phyloP scores from a whole-genome alignment of 306 rosid species.

The Rosa multiflora region DNA sequence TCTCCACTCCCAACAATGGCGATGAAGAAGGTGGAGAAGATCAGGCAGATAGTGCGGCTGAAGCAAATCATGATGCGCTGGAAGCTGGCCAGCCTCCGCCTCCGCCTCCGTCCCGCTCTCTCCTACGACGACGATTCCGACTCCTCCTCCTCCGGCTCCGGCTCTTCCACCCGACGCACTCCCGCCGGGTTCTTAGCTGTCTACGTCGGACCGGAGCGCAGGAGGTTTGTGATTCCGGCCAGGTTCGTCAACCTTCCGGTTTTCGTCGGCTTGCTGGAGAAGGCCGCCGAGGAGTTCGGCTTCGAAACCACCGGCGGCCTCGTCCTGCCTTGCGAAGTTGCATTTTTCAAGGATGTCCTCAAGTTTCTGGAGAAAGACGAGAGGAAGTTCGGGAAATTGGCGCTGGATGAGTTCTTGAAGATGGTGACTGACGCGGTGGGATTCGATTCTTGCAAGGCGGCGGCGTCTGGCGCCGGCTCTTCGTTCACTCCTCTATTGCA shows the following conservation, averaged over 20 bases:
- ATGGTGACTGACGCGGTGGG: conserved; percentile 19
- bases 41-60: conserved; percentile 50
- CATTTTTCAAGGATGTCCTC: conserved; percentile 10
- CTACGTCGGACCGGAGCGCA: conserved; percentile 41
- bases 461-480: not conserved
- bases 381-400: not conserved
- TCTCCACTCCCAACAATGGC: conserved; percentile 26
- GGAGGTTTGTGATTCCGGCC: conserved; percentile 46
- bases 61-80: conserved; percentile 33
- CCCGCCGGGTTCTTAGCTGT: conserved; percentile 43
- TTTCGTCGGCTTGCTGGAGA: conserved; percentile 31
- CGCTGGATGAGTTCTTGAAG: conserved; percentile 16
- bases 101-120: not conserved
- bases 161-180: conserved; percentile 1
- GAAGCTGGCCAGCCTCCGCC: conserved; percentile 24
- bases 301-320: conserved; percentile 21
- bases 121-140: not conserved
- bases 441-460: conserved; percentile 33
- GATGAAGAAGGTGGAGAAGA: conserved; percentile 37
- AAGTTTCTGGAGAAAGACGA: not conserved
- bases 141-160: not conserved
- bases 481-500: conserved; percentile 33
- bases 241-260: conserved; percentile 51
- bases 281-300: conserved; percentile 53
- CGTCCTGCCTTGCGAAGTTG: conserved; percentile 21